phyloP scores from a whole-genome alignment of 2,329 filamentous ascomycete species.

The Neobulgaria alba region DNA sequence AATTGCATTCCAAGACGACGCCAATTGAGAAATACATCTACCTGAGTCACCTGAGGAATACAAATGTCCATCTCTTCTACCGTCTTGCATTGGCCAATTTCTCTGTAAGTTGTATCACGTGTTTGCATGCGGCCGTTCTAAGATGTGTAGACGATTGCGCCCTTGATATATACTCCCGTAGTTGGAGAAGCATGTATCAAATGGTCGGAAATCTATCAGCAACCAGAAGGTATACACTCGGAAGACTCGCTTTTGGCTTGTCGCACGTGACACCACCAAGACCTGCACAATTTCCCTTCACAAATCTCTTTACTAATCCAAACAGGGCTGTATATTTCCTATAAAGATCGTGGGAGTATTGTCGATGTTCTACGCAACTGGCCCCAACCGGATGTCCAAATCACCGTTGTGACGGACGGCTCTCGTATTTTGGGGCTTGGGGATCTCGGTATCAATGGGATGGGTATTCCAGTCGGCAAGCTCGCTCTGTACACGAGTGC shows the following conservation, averaged over 20 bases:
- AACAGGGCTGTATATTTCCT: conserved; percentile 56
- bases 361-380: conserved; percentile 60
- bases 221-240: conserved; percentile 48
- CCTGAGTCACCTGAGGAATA: conserved; percentile 24
- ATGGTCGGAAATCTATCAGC: conserved; percentile 68
- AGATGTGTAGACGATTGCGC: conserved; percentile 33
- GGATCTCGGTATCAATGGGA: conserved; percentile 76
- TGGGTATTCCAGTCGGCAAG: conserved; percentile 79
- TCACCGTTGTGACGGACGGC: conserved; percentile 37
- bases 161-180: conserved; percentile 52
- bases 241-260: background rate
- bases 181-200: conserved; percentile 65
- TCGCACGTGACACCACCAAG: background rate
- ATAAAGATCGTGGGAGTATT: conserved; percentile 57
- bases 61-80: conserved; percentile 26
- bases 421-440: conserved; percentile 68
- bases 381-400: conserved; percentile 62
- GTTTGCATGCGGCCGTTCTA: conserved; percentile 7
- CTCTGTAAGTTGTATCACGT: conserved; percentile 12
- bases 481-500: conserved; percentile 74
- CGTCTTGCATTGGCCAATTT: conserved; percentile 23
- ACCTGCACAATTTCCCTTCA: background rate
- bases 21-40: conserved; percentile 28
- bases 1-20: conserved; percentile 22
- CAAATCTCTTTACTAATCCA: conserved; percentile 3